Evolutionary conservation across 2,329 filamentous ascomycete genomes (phyloP).

Genomic region (Mycogone perniciosa): DNA sequence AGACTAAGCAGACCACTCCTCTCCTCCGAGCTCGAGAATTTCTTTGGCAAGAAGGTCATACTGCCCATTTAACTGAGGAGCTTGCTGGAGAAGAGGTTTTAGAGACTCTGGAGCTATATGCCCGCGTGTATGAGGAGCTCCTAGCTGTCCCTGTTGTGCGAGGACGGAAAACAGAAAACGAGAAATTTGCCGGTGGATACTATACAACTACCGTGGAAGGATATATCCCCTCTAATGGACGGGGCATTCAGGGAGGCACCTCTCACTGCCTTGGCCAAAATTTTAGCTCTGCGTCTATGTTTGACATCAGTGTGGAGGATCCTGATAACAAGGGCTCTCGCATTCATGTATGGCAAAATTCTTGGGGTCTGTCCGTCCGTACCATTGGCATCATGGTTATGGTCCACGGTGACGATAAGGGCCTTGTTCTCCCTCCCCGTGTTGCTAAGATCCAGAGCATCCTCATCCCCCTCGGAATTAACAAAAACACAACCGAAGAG

Average conservation of each 20-base stretch:
- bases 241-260: constrained; percentile 93
- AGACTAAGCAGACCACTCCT: constrained; percentile 84
- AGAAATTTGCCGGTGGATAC: constrained; percentile 94
- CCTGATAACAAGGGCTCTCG: constrained; percentile 73
- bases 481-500: constrained; percentile 76
- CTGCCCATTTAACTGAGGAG: constrained; percentile 78
- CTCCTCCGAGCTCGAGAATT: constrained; percentile 94
- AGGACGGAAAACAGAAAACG: constrained; percentile 91
- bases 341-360: constrained; percentile 95
- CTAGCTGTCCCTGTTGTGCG: constrained; percentile 92
- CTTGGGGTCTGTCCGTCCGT: constrained; percentile 95
- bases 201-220: constrained; percentile 97
- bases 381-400: constrained; percentile 99
- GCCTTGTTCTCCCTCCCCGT: constrained; percentile 84
- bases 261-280: constrained; percentile 95
- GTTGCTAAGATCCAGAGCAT: constrained; percentile 82
- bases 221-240: constrained; percentile 90
- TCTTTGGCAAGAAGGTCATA: constrained; percentile 95
- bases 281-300: constrained; percentile 84
- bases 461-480: constrained; percentile 89
- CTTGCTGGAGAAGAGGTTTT: constrained; percentile 79
- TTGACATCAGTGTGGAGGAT: constrained; percentile 94
- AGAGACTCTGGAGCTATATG: constrained; percentile 90
- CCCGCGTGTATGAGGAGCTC: constrained; percentile 85
- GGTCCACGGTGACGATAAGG: constrained; percentile 94